These are phyloP conservation scores for Henningerozyma blattae DNA, from an alignment of 805 yeast species.

Conservation along the genomic window DNA sequence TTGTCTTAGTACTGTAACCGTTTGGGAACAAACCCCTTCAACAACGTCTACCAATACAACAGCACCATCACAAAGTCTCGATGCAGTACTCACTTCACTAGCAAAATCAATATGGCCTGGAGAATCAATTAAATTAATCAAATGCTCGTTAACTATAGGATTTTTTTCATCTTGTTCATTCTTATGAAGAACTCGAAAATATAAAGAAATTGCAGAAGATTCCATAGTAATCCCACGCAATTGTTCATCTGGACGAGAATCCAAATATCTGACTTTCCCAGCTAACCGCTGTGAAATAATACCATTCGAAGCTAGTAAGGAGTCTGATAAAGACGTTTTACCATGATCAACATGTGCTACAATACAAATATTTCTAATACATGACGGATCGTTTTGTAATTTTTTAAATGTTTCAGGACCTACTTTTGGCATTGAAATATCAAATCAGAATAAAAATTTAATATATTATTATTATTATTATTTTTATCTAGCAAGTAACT, in stretches of 20 bases:
- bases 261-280: constrained; percentile 86
- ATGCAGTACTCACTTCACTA: constrained; percentile 91
- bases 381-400: constrained; percentile 56
- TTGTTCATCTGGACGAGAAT: constrained; percentile 93
- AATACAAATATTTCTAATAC: constrained; percentile 83
- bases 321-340: constrained; percentile 88
- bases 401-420: constrained; percentile 51
- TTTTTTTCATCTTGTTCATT: constrained; percentile 30
- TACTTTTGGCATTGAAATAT: constrained; percentile 41
- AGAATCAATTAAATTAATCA: constrained; percentile 88
- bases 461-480: not conserved
- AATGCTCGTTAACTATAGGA: constrained; percentile 57
- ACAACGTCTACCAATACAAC: constrained; percentile 91
- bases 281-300: constrained; percentile 91
- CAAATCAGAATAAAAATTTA: too few species aligned
- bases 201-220: constrained; percentile 87
- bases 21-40: constrained; percentile 97
- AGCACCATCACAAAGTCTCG: constrained; percentile 94
- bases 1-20: constrained; percentile 87
- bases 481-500: not conserved
- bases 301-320: constrained; percentile 88
- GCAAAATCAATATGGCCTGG: constrained; percentile 99
- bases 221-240: constrained; percentile 96
- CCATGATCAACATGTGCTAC: constrained; percentile 99
- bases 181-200: constrained; percentile 55